Percentiles rank a stretch among this genome's conserved stretches.
These are phyloP conservation scores for Apiotrichum brassicae DNA, from an alignment of 1,284 basidiomycete species.

Conservation along the genomic window DNA sequence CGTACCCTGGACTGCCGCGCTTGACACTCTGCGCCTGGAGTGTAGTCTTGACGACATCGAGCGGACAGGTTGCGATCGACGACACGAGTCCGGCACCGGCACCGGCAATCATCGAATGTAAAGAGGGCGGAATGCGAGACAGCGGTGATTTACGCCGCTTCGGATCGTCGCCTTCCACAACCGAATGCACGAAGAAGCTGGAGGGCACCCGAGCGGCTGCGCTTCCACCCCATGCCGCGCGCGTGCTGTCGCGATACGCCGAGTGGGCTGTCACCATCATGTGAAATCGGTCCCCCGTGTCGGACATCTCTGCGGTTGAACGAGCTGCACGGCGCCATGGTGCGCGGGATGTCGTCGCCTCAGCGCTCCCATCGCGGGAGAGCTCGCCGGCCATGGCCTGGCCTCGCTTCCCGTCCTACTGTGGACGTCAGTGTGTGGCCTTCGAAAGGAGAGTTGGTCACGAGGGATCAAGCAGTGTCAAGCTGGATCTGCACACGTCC, in stretches of 20 bases:
- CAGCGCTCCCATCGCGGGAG: conserved; percentile 29
- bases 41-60: conserved; percentile 96
- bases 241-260: not conserved
- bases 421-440: not conserved
- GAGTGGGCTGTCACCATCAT: not conserved
- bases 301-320: not conserved
- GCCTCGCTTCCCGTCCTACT: conserved; percentile 1
- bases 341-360: conserved; percentile 22
- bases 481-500: too few relatives aligned
- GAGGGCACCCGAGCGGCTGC: not conserved
- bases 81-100: conserved; percentile 73
- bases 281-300: not conserved
- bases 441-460: too few relatives aligned
- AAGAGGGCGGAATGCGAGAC: conserved; percentile 29
- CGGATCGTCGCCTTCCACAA: not conserved
- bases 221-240: not conserved
- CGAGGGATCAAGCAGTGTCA: too few relatives aligned
- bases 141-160: not conserved
- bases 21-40: conserved; percentile 79
- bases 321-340: not conserved
- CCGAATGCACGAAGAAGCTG: not conserved
- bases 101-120: conserved; percentile 50
- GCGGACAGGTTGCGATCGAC: conserved; percentile 89
- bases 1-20: conserved; percentile 62
- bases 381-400: conserved; percentile 11